These are phyloP conservation scores for Raddia distichophylla DNA, from an alignment of 176 grass and related monocot genomes.

Conservation along the genomic window DNA sequence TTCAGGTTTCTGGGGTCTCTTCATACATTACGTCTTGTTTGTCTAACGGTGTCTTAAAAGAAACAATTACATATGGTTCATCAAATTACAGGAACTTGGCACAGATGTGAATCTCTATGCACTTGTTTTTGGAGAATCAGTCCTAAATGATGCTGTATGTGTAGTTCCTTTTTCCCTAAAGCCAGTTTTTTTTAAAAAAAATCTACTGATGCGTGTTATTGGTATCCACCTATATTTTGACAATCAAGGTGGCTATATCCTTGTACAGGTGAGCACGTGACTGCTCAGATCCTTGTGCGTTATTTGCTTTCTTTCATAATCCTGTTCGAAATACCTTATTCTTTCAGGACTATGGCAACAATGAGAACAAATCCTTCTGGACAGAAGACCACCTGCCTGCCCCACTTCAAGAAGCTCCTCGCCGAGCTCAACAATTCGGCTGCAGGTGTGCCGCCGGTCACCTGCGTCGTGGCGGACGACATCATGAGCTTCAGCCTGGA, in stretches of 20 bases:
- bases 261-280: conserved; percentile 74
- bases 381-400: conserved; percentile 20
- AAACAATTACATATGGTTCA: conserved; percentile 16
- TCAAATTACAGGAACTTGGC: conserved; percentile 75
- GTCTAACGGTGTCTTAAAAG: conserved; percentile 7
- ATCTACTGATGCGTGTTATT: conserved; percentile 36
- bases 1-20: conserved; percentile 65
- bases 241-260: conserved; percentile 89
- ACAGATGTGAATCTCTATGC: conserved; percentile 94
- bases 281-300: neutral
- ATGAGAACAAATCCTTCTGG: conserved; percentile 56
- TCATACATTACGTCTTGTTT: conserved; percentile 26
- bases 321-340: conserved; percentile 22
- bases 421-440: neutral
- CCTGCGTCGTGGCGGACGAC: neutral
- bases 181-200: conserved; percentile 13
- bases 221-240: conserved; percentile 31
- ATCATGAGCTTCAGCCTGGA: neutral
- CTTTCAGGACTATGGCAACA: conserved; percentile 65
- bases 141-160: conserved; percentile 93
- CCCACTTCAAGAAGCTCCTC: neutral
- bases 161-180: conserved; percentile 13
- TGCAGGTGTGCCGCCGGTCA: neutral
- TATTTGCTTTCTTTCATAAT: neutral
- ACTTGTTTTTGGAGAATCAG: conserved; percentile 92